Base-by-base conservation (phyloP, 148 eudicot genomes). In the Vaccinium macrocarpon region DNA sequence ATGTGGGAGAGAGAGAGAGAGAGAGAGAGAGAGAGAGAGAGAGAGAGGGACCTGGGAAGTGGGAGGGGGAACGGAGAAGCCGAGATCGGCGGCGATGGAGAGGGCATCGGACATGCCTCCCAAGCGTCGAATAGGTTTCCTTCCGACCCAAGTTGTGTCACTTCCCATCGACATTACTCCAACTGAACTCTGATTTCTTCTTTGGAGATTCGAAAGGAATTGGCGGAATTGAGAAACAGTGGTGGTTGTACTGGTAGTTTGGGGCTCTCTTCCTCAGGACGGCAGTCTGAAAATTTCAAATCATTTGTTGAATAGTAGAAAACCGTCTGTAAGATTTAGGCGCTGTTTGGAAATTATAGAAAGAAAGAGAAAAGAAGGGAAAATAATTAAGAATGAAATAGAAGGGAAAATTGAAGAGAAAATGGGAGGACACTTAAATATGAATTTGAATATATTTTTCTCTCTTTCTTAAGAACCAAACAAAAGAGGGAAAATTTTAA, bases 21-120 rank as follows among this genome's bases (percentile, higher is more conserved):
- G 10, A 51, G 18, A 78, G 64, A 84, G n/a, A 21, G 15, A 35
- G 38, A 35, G 38, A 35, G 38, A 35, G 38, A 35, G 38, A 35
- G 38, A 32, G 35, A 32, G 35, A 32, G 35, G 35, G 81, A 92
- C 94, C 93, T 91, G 95, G 74, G 92, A 87, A 70, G 88, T 85
- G 80, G 91, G 87, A 85, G 85, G 82, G 66, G 89, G 72, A 6
- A 91, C 84, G 2, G 88, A 88, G 74, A 85, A 92, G 49, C 95
- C 95, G 16, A 92, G 92, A 87, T 91, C 95, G 18, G 93, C 85
- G 86, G 95, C 95, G 87, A 92, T 89, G 53, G 95, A 88, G 80
- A 92, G 92, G 61, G 95, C 93, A 84, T 92, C 95, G 12, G 93
- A 92, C 95, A 92, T 92, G 6, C 95, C 93, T 76, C 95, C 95